Evolutionary conservation across 1,284 basidiomycete genomes (phyloP), one percentile per base, ranked within the genome.

Genomic region (Ganoderma boninense): DNA sequence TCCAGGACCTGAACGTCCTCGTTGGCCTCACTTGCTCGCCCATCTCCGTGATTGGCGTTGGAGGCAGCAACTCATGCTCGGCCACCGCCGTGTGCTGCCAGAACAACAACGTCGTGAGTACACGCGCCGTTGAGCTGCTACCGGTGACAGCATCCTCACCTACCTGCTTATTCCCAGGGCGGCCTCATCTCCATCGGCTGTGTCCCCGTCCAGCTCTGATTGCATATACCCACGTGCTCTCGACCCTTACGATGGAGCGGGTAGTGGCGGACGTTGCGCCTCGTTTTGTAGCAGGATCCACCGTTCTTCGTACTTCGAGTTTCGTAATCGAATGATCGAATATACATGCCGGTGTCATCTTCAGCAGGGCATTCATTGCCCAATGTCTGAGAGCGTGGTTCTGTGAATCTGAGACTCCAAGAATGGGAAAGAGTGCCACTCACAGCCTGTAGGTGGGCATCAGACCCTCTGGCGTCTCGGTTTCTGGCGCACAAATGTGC

Each of bases 161-260:
- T 1, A 18, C 35, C 20, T 60, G 4, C 23, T 23, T 46, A 11
- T 18, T 23, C 40, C 38, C 54, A 77, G 76, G 75, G 75, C 40
- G 69, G 72, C n/a, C 65, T 76, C 44, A 68, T 77, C 69, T 77
- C 76, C 65, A 70, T 76, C 38, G 76, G 76, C 70, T 77, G 76
- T 54, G 60, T 74, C 64, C 75, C 75, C 54, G 56, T 77, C 46
- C 68, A 57, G 26, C 72, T 76, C 66, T 76, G 60, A 66, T n/a
- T 49, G 14, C 16, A 14, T 13, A 54, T 54, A 49, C 46, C 23
- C 23, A 26, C 23, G 23, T 32, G 26, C 23, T 13, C 23, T 54
- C 49, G 49, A 26, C 23, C 23, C 23, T 23, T 26, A 54, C 49
- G 23, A 23, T 26, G 13, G 49, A 23, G 23, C 49, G 4, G 23